Base-by-base conservation (phyloP, 129 eudicot genomes). In the Escallonia herrerae region DNA sequence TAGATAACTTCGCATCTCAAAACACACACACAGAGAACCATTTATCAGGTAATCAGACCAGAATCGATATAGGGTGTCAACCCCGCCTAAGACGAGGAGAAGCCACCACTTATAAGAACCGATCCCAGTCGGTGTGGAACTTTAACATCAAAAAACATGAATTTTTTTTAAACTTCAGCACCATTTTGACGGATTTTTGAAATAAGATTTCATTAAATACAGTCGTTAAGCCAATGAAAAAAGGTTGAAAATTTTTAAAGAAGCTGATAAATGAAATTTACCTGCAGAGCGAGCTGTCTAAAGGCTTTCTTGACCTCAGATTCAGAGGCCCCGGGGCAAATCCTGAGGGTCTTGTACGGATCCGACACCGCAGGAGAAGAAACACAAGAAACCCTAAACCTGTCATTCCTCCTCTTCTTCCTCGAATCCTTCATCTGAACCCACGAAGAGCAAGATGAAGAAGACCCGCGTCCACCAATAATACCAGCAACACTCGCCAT, bases 221-320 rank as follows among this genome's bases (percentile, higher is more conserved):
- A 22, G 33, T 22, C 33, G 0, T 22, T 22, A 1, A 22, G 33
- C 33, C 33, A 22, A 22, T 22, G 33, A 1, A 22, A 22, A 22
- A 22, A n/a, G n/a, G 33, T 22, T 22, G 33, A 22, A 22, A 22
- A 22, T 52, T 14, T 45, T 12, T 12, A 58, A 0, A 2, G 6
- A 37, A 60, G 53, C 3, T 15, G 8, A 15, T 66, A 40, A 52
- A 47, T 5, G 43, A 43, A 41, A 9, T 6, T 7, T 72, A 91
- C 98, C 98, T 85, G 72, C 52, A 91, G 82, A 64, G 98, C 98
- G 43, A 91, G 86, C 54, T 78, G 77, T 64, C 97, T 77, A 48
- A 91, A 91, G 1, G 97, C 97, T 73, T 83, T 87, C 68, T 76
- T 85, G 70, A 91, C 87, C 76, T 91, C 98, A 5, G 96, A 85